Evolutionary conservation across 75 land plant species (phyloP), one percentile per base, ranked within the genome.

Genomic region (Cupressus sempervirens): DNA sequence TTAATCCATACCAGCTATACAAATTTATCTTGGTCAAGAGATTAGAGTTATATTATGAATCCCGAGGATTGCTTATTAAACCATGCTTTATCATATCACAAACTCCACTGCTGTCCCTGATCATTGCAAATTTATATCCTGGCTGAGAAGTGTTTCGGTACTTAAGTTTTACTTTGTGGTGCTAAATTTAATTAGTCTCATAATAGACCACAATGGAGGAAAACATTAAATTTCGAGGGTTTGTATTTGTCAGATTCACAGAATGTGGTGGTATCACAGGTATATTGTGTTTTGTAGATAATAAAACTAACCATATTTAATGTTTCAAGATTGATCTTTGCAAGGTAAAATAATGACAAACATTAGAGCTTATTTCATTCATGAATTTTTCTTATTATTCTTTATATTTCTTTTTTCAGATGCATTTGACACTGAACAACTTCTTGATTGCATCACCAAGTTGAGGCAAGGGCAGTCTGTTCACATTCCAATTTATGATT

Each of bases 361-460:
- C 26, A 20, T 40, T 76, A 36, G 18, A 76, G 40, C 45, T 36
- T 76, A 36, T 18, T 38, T 14, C 41, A 74, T 74, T 77, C 45
- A 79, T 29, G 30, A 4, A 32, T 4, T n/a, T 3, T 5, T 79
- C 7, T 79, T 13, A 11, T 40, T 79, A 30, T 10, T 76, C 8
- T 32, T 85, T 15, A 36, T 53, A 15, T 29, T 35, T 67, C 67
- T 87, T 13, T 76, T 54, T 90, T 62, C 84, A 97, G 99, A 97
- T 90, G 96, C 99, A 38, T 97, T 97, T 90, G 99, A 97, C 85
- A 96, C 98, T 18, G 99, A 97, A 83, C 98, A 97, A 85, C 98
- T 97, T 46, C 83, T 97, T 70, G 93, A 94, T 6, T 96, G 99
- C 79, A 56, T 92, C 68, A 85, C 76, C 35, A 87, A 90, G 85